phyloP scores from a whole-genome alignment of 1,284 basidiomycete genomes.

The Cystobasidiaceae sp. region DNA sequence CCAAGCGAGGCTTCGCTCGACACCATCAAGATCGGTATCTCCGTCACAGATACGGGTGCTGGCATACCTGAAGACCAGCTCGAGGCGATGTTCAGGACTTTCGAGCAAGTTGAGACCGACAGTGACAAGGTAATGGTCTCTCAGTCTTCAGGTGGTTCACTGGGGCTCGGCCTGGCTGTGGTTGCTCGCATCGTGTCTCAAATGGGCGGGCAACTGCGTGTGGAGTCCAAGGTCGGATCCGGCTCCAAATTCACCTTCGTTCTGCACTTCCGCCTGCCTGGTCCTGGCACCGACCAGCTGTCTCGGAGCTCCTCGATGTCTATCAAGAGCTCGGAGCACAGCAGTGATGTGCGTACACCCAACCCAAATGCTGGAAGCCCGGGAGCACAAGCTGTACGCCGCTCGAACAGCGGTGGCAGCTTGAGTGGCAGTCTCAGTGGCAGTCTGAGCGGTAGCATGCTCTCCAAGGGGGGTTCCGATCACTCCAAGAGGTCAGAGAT shows the following conservation, averaged over 20 bases:
- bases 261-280: slow-evolving; percentile 46
- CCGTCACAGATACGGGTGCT: slow-evolving; percentile 42
- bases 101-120: slow-evolving; percentile 71
- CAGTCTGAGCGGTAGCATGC: slow-evolving; percentile 4
- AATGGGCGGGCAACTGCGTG: slow-evolving; percentile 48
- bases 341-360: no score
- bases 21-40: slow-evolving; percentile 56
- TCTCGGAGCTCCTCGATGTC: background rate
- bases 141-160: slow-evolving; percentile 30
- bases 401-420: background rate
- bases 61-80: slow-evolving; percentile 69
- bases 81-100: slow-evolving; percentile 76
- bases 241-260: slow-evolving; percentile 48
- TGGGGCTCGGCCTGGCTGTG: slow-evolving; percentile 47
- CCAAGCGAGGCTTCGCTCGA: slow-evolving; percentile 34
- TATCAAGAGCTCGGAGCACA: background rate
- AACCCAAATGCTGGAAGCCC: background rate
- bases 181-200: slow-evolving; percentile 48
- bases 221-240: slow-evolving; percentile 47
- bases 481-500: slow-evolving; percentile 34
- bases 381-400: background rate
- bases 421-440: background rate
- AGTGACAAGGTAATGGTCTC: slow-evolving; percentile 15
- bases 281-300: slow-evolving; percentile 2
- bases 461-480: background rate